phyloP scores from a whole-genome alignment of 176 grass and related monocot species.

The sorghum (Sorghum bicolor) region DNA sequence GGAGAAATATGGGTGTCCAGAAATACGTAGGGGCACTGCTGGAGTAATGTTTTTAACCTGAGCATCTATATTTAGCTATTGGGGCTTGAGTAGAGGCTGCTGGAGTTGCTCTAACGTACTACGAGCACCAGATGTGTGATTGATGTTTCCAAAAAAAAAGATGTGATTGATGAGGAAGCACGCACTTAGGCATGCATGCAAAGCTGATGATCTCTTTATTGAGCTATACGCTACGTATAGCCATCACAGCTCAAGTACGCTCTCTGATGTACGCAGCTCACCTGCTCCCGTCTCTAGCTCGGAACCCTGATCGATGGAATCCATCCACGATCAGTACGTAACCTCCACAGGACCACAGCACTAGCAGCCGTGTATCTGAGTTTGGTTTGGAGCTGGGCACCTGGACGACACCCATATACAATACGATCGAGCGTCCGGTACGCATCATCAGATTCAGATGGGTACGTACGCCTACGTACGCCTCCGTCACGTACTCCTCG shows the following conservation, averaged over 20 bases:
- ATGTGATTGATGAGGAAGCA: too few species aligned
- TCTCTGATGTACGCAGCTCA: constrained; percentile 1
- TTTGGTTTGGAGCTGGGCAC: neutral
- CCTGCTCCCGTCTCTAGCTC: neutral
- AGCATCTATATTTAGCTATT: too few species aligned
- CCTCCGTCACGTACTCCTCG: neutral
- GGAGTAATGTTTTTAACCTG: too few species aligned
- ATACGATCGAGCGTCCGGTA: neutral
- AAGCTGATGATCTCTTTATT: neutral
- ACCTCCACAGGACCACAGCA: too few species aligned
- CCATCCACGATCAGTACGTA: neutral
- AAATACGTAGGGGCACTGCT: too few species aligned
- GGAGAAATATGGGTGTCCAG: too few species aligned
- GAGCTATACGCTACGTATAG: neutral
- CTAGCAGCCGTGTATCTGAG: constrained; percentile 14
- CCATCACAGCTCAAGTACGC: neutral
- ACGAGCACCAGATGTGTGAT: too few species aligned
- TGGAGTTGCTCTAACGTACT: too few species aligned
- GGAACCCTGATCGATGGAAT: neutral
- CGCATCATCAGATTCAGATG: constrained; percentile 19
- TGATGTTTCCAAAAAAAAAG: too few species aligned
- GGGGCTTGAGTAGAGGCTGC: too few species aligned
- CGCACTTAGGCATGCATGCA: neutral
- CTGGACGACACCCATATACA: too few species aligned
- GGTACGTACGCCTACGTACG: neutral